Evolutionary conservation across 73 alveolate genomes (phyloP), one percentile per base, ranked within the genome.

Genomic region (Paramecium primaurelia): DNA sequence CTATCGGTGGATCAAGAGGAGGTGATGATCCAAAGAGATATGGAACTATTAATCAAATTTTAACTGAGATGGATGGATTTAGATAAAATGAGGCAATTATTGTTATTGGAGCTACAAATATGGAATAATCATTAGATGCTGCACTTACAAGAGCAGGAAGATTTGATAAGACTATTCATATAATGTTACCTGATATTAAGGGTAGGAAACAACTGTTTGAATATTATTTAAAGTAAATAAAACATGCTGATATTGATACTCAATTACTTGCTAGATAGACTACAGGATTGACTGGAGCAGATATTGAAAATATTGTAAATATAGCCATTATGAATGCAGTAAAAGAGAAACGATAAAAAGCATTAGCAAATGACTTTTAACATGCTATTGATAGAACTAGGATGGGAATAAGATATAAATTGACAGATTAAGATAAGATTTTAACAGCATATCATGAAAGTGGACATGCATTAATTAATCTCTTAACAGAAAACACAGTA

Each of bases 251-350:
- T 60, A 95, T 97, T 16, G 88, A 86, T 22, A 93, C 96, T 44
- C 84, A 92, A 36, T 93, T 91, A 73, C 49, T 97, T 5, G 99
- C 99, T n/a, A 95, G 95, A 86, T 86, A 95, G 93, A 97, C 99
- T 10, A 96, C 98, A 4, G 99, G 99, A 14, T 93, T 97, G 92
- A 97, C 99, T 58, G 99, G 99, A 71, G 98, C 98, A 44, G 97
- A 93, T 47, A 92, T 96, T 8, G 93, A 93, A 64, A 93, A 94
- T 60, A 75, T 96, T 34, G 98, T 96, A 28, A 96, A 96, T 69
- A 86, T 96, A 5, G 97, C 98, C 3, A 95, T 95, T 7, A 83
- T 95, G 60, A 95, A 96, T 77, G 98, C 99, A 51, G 96, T 95
- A 28, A 95, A 95, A 45, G 64, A 86, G 11, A 83, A 71, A 20